Conservation (phyloP, 2,329 filamentous ascomycete genomes). For the Venturia carpophila region DNA sequence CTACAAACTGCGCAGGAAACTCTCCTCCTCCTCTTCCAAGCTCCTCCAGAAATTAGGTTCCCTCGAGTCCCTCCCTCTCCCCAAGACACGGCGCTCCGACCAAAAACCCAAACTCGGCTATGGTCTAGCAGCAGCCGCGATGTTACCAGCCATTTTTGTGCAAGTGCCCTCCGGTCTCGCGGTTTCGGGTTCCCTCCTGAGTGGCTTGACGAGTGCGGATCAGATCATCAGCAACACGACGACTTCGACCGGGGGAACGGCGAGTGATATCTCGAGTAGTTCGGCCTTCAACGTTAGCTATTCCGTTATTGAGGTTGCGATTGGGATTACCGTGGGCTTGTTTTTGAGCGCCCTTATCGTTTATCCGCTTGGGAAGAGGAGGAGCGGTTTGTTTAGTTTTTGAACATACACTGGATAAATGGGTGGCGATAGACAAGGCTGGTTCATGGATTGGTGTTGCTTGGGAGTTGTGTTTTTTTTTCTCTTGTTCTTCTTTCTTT, state of each 20-base stretch:
- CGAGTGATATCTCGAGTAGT: conserved; percentile 30
- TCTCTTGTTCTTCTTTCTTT: background rate
- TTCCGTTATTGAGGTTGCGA: conserved; percentile 43
- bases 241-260: conserved; percentile 31
- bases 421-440: background rate
- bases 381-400: conserved; percentile 38
- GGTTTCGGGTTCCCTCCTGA: conserved; percentile 49
- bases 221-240: conserved; percentile 44
- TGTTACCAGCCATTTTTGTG: conserved; percentile 79
- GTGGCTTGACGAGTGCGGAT: conserved; percentile 49
- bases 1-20: conserved; percentile 21
- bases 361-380: conserved; percentile 43
- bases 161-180: conserved; percentile 54
- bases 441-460: background rate
- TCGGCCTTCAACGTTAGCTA: conserved; percentile 43
- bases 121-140: conserved; percentile 72
- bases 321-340: conserved; percentile 44
- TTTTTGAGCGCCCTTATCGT: conserved; percentile 42
- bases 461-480: too few relatives aligned
- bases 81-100: conserved; percentile 19
- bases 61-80: conserved; percentile 21
- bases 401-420: conserved; percentile 11
- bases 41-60: conserved; percentile 22
- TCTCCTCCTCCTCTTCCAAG: conserved; percentile 25
- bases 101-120: conserved; percentile 43